Conservation (phyloP, 2,329 filamentous ascomycete genomes). For the Tolypocladium tropicale region DNA sequence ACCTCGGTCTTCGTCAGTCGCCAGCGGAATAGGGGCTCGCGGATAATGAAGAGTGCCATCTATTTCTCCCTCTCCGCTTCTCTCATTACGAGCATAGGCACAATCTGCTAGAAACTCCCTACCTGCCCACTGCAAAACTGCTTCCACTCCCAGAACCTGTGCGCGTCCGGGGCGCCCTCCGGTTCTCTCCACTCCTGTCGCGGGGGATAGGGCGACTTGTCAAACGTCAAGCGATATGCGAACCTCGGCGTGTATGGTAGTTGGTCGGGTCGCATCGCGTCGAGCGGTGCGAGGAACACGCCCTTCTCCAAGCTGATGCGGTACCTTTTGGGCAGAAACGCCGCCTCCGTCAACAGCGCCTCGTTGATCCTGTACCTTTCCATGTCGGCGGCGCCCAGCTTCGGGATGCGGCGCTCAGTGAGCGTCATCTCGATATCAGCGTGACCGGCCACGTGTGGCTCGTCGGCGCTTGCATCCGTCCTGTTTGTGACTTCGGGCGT, state of each 20-base stretch:
- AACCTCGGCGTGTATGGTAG: neutral
- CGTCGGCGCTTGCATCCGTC: neutral
- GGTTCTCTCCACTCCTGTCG: neutral
- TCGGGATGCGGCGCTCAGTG: neutral
- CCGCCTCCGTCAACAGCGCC: neutral
- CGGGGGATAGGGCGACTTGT: neutral
- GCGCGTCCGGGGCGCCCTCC: neutral
- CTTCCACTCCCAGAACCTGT: neutral
- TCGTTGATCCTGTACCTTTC: neutral
- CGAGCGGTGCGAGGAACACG: neutral
- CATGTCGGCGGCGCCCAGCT: neutral
- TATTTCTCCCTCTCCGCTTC: too few species aligned
- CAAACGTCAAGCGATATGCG: neutral
- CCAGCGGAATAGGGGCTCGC: too few species aligned
- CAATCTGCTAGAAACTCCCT: neutral
- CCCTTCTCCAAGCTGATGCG: neutral
- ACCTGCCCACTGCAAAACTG: neutral
- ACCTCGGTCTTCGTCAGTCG: too few species aligned
- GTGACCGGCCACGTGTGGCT: neutral
- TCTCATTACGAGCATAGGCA: too few species aligned
- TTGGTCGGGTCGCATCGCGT: neutral
- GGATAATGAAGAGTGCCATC: too few species aligned
- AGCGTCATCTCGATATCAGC: neutral
- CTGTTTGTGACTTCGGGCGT: neutral
- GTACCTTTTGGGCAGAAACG: neutral